Base-by-base conservation (phyloP, 2,329 filamentous ascomycete species). In the Talaromyces albobiverticillius region DNA sequence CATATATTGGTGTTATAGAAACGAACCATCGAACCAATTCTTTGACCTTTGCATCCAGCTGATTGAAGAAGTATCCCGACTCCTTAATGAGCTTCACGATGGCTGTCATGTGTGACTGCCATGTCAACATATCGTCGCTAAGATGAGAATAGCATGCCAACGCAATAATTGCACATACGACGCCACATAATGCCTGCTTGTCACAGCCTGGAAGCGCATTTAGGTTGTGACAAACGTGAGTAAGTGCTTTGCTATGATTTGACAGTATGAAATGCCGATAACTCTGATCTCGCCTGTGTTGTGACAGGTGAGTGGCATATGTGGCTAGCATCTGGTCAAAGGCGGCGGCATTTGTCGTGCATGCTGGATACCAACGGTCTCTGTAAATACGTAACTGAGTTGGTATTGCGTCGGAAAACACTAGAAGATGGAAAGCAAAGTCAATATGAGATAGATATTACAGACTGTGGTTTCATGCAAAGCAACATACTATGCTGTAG, bases 301-400 rank as follows among this genome's bases (percentile, higher is more conserved):
- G 4, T n/a, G 3, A 18, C 4, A 46, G 13, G 25, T 49, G 46
- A 13, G 7, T 40, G 22, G 46, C 46, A 16, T 49, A 49, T 40
- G 46, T 49, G 9, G 32, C 31, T 4, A 49, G 46, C 46, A 49
- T 40, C 46, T 49, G 46, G 32, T 49, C 46, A 40, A 49, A 49
- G 3, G 32, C 46, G 6, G 32, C 29, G 18, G 46, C 6, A 23
- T 40, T 40, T 11, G 25, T 32, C n/a, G 38, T 49, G 13, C n/a
- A 32, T 11, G 3, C 38, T 22, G 46, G 46, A 20, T 32, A 40
- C 32, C 46, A 49, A 25, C 31, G 29, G 14, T 49, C 46, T 26
- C 23, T 26, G 32, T 49, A 49, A 32, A 49, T 49, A 22, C 46
- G 46, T 4, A 49, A 29, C 5, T 49, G 20, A 4, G 32, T 14